These are phyloP conservation scores for Coniophora puteana DNA, from an alignment of 1,284 basidiomycete genomes.

Conservation along the genomic window DNA sequence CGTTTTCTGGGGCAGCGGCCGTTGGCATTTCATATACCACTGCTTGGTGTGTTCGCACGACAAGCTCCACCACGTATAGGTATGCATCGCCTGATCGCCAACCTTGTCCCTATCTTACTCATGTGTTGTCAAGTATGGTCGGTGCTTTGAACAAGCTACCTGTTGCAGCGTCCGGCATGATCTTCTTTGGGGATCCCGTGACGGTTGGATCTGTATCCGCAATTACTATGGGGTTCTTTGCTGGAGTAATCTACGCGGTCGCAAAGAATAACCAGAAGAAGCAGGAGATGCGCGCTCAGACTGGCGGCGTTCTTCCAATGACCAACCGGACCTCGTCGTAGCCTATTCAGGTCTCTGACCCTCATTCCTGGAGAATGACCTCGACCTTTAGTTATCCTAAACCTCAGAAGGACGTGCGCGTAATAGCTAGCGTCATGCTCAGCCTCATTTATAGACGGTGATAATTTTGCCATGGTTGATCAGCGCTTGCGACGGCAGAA, in stretches of 20 bases:
- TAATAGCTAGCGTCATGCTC: too few relatives aligned
- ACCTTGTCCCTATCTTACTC: slow-evolving; percentile 4
- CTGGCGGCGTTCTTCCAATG: slow-evolving; percentile 56
- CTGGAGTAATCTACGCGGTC: slow-evolving; percentile 86
- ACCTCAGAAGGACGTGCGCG: too few relatives aligned
- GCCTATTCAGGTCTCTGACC: too few relatives aligned
- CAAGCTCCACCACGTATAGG: slow-evolving; percentile 97
- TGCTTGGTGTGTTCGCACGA: slow-evolving; percentile 97
- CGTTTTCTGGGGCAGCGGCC: slow-evolving; percentile 94
- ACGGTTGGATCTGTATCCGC: slow-evolving; percentile 88
- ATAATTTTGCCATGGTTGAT: too few relatives aligned
- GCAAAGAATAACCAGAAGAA: slow-evolving; percentile 89
- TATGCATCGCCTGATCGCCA: slow-evolving; percentile 34
- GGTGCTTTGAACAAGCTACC: slow-evolving; percentile 98
- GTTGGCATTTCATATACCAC: slow-evolving; percentile 98
- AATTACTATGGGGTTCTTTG: slow-evolving; percentile 87
- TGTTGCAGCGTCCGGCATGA: slow-evolving; percentile 93
- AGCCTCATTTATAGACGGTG: too few relatives aligned
- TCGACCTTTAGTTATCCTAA: too few relatives aligned
- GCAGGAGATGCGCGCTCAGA: slow-evolving; percentile 45
- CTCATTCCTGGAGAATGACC: too few relatives aligned
- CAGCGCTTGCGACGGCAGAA: too few relatives aligned
- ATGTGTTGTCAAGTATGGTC: slow-evolving; percentile 75
- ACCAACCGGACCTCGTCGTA: slow-evolving; percentile 36
- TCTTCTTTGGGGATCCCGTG: slow-evolving; percentile 91